Conservation (phyloP, 2,329 filamentous ascomycete species). For the Curvularia eragrostidis region DNA sequence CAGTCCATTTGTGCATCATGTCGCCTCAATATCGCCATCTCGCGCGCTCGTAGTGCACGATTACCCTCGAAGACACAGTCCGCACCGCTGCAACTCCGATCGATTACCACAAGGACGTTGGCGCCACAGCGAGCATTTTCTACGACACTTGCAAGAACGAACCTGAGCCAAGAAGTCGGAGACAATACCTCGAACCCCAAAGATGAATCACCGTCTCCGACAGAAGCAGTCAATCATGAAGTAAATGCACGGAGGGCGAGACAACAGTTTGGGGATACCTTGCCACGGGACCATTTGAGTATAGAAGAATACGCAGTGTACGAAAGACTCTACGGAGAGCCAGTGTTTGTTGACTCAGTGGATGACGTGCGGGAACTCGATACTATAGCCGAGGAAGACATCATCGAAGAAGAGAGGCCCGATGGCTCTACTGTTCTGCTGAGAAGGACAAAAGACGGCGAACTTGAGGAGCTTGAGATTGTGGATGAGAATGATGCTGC, state of each 20-base stretch:
- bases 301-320: slow-evolving; percentile 77
- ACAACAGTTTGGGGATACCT: slow-evolving; percentile 75
- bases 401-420: slow-evolving; percentile 41
- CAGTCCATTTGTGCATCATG: slow-evolving; percentile 44
- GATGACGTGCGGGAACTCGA: slow-evolving; percentile 53
- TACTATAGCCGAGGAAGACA: slow-evolving; percentile 57
- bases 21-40: slow-evolving; percentile 38
- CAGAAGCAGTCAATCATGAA: slow-evolving; percentile 57
- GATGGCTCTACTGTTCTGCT: slow-evolving; percentile 55
- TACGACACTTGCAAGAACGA: slow-evolving; percentile 24
- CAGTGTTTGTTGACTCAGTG: slow-evolving; percentile 68
- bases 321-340: slow-evolving; percentile 79
- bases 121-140: slow-evolving; percentile 34
- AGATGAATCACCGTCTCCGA: slow-evolving; percentile 18
- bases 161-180: slow-evolving; percentile 15
- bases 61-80: slow-evolving; percentile 24
- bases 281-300: slow-evolving; percentile 75
- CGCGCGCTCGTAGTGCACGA: slow-evolving; percentile 36
- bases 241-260: slow-evolving; percentile 72
- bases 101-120: slow-evolving; percentile 16
- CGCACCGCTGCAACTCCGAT: slow-evolving; percentile 21
- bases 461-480: slow-evolving; percentile 66
- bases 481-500: slow-evolving; percentile 24
- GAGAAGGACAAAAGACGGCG: slow-evolving; percentile 62
- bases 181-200: slow-evolving; percentile 7